Percentiles rank a stretch among this genome's conserved stretches.
Conservation (phyloP, 192 early-diverging fungal genomes). For the Mortierella antarctica region DNA sequence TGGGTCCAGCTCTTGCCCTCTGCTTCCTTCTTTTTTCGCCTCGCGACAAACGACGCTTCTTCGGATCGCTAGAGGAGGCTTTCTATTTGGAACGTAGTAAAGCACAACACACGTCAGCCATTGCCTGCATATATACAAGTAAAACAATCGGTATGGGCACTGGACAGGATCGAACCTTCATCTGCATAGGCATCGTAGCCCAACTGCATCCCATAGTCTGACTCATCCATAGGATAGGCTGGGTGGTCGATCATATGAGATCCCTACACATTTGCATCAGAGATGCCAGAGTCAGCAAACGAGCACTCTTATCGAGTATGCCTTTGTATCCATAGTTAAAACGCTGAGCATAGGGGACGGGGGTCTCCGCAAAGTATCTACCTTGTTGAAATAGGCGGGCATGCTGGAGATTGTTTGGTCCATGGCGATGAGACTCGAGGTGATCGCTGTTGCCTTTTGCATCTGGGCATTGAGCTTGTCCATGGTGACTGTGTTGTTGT, state of each 20-base stretch:
- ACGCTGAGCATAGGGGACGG: neutral
- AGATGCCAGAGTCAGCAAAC: too few species aligned
- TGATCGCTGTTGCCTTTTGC: constrained; percentile 42
- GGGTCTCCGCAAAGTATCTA: neutral
- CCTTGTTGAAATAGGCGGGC: constrained; percentile 47
- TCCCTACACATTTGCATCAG: neutral
- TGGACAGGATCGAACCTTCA: constrained; percentile 34
- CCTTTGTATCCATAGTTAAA: neutral
- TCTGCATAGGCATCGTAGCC: constrained; percentile 39
- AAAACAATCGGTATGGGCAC: neutral
- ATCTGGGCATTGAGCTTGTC: constrained; percentile 61
- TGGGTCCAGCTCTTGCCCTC: neutral
- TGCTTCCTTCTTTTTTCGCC: neutral
- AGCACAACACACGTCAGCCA: neutral
- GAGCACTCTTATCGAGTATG: neutral
- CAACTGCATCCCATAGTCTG: constrained; percentile 41
- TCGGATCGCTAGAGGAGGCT: constrained; percentile 39
- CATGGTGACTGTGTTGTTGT: constrained; percentile 54
- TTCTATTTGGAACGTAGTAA: constrained; percentile 27
- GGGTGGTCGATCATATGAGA: constrained; percentile 9
- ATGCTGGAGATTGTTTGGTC: constrained; percentile 40
- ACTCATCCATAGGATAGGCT: constrained; percentile 32
- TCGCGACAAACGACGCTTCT: constrained; percentile 4
- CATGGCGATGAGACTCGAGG: constrained; percentile 31
- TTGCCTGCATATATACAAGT: neutral